Percentiles rank a stretch among this genome's conserved stretches.
Conservation (phyloP, 768 basidiomycete species). For the Gloeostereum incarnatum region DNA sequence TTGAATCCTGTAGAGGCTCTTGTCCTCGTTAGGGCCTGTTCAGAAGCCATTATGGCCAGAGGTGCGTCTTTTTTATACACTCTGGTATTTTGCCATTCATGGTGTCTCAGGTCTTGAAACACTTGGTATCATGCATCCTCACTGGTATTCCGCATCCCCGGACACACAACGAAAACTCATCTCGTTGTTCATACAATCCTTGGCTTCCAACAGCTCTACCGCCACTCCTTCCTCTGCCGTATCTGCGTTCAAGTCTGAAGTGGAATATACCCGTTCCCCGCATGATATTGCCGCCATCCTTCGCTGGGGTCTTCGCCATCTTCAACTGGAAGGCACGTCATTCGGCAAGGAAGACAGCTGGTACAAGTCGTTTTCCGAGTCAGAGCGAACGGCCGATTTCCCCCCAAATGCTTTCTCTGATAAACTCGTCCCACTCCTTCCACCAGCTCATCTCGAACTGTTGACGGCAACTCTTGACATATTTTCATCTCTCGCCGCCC, state of each 20-base stretch:
- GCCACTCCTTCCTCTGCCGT: slow-evolving; percentile 34
- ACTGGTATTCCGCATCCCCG: slow-evolving; percentile 72
- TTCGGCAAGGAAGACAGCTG: slow-evolving; percentile 60
- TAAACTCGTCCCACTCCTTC: slow-evolving; percentile 49
- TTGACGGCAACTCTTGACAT: slow-evolving; percentile 49
- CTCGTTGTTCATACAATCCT: slow-evolving; percentile 62
- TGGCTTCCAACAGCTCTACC: slow-evolving; percentile 34
- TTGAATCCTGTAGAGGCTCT: slow-evolving; percentile 58
- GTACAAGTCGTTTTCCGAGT: slow-evolving; percentile 56
- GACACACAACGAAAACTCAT: slow-evolving; percentile 60
- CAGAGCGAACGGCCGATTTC: slow-evolving; percentile 52
- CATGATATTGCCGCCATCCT: slow-evolving; percentile 76
- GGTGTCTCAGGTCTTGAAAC: slow-evolving; percentile 58
- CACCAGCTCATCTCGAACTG: slow-evolving; percentile 47
- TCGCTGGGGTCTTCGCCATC: slow-evolving; percentile 74
- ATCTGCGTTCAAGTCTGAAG: slow-evolving; percentile 54
- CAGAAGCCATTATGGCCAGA: slow-evolving; percentile 53
- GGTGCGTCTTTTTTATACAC: slow-evolving; percentile 31
- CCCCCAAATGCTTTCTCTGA: slow-evolving; percentile 56
- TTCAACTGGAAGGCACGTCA: slow-evolving; percentile 45
- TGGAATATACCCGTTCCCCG: slow-evolving; percentile 54
- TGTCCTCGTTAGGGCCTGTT: slow-evolving; percentile 55
- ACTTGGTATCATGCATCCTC: slow-evolving; percentile 78
- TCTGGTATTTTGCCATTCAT: slow-evolving; percentile 5
- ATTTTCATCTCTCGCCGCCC: slow-evolving; percentile 62